Percentiles rank a stretch among this genome's conserved stretches.
Conservation (phyloP, 805 yeast genomes). For the Lipomyces sp. region DNA sequence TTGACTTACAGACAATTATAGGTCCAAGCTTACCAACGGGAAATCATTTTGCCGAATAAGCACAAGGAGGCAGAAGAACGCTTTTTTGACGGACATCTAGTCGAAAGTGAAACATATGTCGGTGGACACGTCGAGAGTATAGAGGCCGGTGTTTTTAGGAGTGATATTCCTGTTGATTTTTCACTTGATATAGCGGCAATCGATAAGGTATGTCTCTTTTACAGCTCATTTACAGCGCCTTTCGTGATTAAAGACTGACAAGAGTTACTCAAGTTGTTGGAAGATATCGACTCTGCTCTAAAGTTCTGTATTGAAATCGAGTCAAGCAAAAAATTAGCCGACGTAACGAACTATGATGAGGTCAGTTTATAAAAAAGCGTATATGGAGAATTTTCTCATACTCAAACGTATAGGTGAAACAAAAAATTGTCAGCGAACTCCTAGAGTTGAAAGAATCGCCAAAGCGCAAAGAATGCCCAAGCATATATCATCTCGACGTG, state of each 20-base stretch:
- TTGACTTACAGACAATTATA: not conserved
- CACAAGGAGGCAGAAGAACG: constrained; percentile 92
- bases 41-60: constrained; percentile 85
- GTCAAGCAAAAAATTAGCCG: constrained; percentile 65
- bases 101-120: constrained; percentile 95
- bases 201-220: constrained; percentile 49
- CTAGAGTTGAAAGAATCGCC: constrained; percentile 61
- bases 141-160: constrained; percentile 96
- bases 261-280: too few relatives aligned
- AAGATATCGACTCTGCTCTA: constrained; percentile 70
- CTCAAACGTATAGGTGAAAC: constrained; percentile 27
- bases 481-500: constrained; percentile 95
- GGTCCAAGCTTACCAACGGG: constrained; percentile 73
- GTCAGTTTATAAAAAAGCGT: constrained; percentile 36
- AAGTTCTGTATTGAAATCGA: constrained; percentile 83
- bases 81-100: constrained; percentile 87
- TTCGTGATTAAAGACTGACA: not conserved
- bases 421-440: constrained; percentile 54
- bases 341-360: constrained; percentile 77
- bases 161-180: constrained; percentile 76
- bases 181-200: constrained; percentile 75
- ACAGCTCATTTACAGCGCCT: not conserved
- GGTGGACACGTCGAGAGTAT: constrained; percentile 98
- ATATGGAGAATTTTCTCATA: not conserved
- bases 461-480: constrained; percentile 68